Base-by-base conservation (phyloP, 768 basidiomycete species). In the Candolleomyces eurysporus region DNA sequence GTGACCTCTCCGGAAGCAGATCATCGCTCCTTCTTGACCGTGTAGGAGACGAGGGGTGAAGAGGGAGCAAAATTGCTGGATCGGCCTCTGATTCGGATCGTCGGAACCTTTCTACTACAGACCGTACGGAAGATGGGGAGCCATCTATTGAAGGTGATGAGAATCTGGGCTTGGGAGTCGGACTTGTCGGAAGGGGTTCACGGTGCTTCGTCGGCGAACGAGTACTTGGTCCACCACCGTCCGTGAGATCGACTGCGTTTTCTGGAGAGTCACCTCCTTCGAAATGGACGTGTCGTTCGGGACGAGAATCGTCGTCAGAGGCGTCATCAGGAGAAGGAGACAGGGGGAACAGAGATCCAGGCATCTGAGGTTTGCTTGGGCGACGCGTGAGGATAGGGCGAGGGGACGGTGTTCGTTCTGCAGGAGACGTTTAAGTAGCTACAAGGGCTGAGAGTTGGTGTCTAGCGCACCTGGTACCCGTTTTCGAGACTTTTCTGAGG, bases 331-430 rank as follows among this genome's bases (percentile, higher is more conserved):
- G 75, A n/a, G 90, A 90, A 0, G 84, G 80, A 0, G 91, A 90
- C 9, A 89, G 85, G 5, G 90, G 84, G 68, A 86, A 90, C 11
- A 93, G 82, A 1, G 91, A 83, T 8, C 91, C 91, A 21, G 91
- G 91, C 91, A 93, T 93, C 1, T 85, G 86, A 0, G 81, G 67
- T 3, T 84, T 26, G 39, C 54, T 31, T n/a, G 45, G 16, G 19
- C 30, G 45, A 6, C 53, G 53, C 43, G 42, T 48, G 53, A 55
- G 60, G 31, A 61, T 61, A 13, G 54, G 49, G 45, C 71, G 72
- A 32, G 74, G 71, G 19, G 68, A 67, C 11, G 74, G 74, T 70
- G 77, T 11, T 9, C 59, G 53, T 22, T 21, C 26, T 26, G 42
- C n/a, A 30, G n/a, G 46, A n/a, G 8, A 36, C 11, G 36, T 36